Percentiles rank a stretch among this genome's conserved stretches.
Evolutionary conservation across 2,329 filamentous ascomycete species (phyloP).

Genomic region (Fusarium begoniae): DNA sequence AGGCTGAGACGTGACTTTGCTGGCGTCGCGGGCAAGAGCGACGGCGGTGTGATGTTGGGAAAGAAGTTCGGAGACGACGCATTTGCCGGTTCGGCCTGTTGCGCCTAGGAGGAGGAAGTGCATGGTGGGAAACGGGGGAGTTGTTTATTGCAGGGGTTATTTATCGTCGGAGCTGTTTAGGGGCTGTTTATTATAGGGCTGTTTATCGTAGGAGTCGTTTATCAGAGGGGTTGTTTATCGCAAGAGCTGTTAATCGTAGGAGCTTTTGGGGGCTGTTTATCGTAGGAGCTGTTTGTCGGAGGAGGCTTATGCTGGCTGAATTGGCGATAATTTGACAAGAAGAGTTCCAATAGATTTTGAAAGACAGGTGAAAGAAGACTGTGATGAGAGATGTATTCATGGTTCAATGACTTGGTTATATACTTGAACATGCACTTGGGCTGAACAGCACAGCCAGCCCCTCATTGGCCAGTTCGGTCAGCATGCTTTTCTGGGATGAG

Average conservation of each 20-base stretch:
- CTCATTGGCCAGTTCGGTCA: slow-evolving; percentile 34
- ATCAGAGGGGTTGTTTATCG: rapidly evolving
- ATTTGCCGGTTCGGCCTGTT: slow-evolving; percentile 54
- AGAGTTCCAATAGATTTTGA: rapidly evolving
- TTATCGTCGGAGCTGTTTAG: rapidly evolving
- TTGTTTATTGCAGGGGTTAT: rapidly evolving
- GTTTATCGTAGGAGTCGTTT: rapidly evolving
- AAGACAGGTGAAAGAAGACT: rapidly evolving
- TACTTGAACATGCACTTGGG: background rate
- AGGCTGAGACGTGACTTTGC: slow-evolving; percentile 19
- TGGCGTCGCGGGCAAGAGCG: slow-evolving; percentile 50
- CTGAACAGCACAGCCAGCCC: background rate
- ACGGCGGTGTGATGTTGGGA: slow-evolving; percentile 50
- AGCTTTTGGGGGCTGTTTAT: background rate
- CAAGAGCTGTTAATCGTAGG: background rate
- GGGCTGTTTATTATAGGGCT: rapidly evolving
- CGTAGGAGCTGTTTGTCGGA: background rate
- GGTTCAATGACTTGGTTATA: slow-evolving; percentile 6
- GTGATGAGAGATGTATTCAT: background rate
- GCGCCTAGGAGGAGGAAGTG: slow-evolving; percentile 55
- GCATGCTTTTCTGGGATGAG: background rate
- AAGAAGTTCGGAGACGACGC: slow-evolving; percentile 52
- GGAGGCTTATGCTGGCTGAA: background rate
- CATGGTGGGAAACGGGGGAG: slow-evolving; percentile 35
- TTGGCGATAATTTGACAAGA: background rate